Evolutionary conservation across 2,329 filamentous ascomycete genomes (phyloP), one percentile per base, ranked within the genome.

Genomic region (Fusarium sp.): DNA sequence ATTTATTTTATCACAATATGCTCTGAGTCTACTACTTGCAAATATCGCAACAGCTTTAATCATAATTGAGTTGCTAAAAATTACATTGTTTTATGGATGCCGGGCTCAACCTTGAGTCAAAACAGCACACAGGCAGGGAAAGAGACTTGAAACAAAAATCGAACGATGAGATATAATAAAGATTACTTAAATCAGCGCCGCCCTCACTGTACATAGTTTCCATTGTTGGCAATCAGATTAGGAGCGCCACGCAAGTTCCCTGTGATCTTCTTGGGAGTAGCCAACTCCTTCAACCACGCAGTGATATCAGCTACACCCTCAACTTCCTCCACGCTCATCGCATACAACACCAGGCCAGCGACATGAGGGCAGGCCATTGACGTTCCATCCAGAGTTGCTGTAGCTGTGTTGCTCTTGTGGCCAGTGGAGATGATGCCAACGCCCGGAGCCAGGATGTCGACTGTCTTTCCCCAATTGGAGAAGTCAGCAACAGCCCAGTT

Each of bases 281-380:
- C 58, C 19, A 11, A 0, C 1, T 43, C 20, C n/a, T 63, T 63
- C 10, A 63, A 15, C 39, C 45, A 63, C 3, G 7, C 26, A 3
- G 58, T 63, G 1, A 63, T 38, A 11, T 42, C 58, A 4, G 20
- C 28, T 7, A 63, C 58, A 6, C 60, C 60, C 23, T 57, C 45
- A 2, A 63, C n/a, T 7, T 14, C 34, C 1, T 46, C 15, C 12
- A 63, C 51, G 3, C 58, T 63, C 60, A 63, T 63, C 1, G 45
- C 58, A 4, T 86, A 87, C 2, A 82, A 77, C 4, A 80, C 83
- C 1, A 88, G 68, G 1, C 85, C 85, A n/a, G 82, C 79, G 51
- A 87, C 78, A 58, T 86, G 83, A 4, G 85, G 85, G 10, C 80
- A 75, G 11, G 85, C 82, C 83, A 86, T 86, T 0, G 81, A 85